Conservation (phyloP, 305 asterid genomes). For the Fraxinus ornus region DNA sequence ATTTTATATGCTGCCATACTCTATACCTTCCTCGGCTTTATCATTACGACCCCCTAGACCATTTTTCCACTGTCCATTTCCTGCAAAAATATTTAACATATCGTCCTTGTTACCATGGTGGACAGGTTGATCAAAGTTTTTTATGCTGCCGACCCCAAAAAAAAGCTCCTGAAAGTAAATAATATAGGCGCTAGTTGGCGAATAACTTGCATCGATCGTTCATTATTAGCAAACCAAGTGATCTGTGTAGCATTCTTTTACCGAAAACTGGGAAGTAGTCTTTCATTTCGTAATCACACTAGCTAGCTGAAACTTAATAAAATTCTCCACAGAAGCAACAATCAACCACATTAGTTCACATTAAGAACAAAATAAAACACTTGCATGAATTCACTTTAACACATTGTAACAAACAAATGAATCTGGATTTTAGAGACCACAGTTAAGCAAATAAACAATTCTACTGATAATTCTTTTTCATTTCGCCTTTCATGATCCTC, state of each 20-base stretch:
- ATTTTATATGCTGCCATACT: constrained; percentile 37
- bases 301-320: not conserved
- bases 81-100: not conserved
- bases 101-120: not conserved
- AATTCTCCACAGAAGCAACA: not conserved
- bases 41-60: not conserved
- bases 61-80: not conserved
- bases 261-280: not conserved
- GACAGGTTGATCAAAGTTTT: constrained; percentile 15
- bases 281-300: not conserved
- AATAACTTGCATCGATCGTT: constrained; percentile 21
- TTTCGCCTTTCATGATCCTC: not conserved
- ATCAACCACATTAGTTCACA: not conserved
- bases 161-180: not conserved
- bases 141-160: constrained; percentile 10
- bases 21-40: constrained; percentile 15
- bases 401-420: not conserved
- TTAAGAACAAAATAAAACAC: not conserved
- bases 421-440: not conserved
- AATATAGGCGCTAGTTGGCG: constrained; percentile 13
- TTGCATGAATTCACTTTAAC: not conserved
- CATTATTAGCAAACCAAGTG: constrained; percentile 9
- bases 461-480: not conserved
- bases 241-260: constrained; percentile 5
- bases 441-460: not conserved